Evolutionary conservation across 1,284 basidiomycete genomes (phyloP), one percentile per base, ranked within the genome.

Genomic region (Puccinia novopanici): DNA sequence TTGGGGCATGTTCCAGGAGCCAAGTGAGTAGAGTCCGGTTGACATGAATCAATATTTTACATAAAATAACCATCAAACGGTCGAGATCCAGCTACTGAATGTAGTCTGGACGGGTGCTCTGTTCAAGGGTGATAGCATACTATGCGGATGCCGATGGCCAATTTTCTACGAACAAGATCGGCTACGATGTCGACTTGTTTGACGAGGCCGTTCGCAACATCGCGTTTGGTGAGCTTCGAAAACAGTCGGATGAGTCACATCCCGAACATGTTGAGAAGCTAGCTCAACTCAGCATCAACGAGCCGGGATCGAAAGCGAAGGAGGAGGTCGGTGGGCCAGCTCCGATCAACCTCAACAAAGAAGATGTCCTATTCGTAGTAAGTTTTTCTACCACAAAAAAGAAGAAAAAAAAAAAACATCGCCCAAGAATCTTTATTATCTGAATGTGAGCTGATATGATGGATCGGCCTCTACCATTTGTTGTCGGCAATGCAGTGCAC

Each of bases 141-240:
- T 79, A 71, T 30, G 37, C 67, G 48, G 76, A 79, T 50, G 76
- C 76, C n/a, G 76, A 79, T 50, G 76, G 76, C 24, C 76, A 79
- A 45, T 79, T 50, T 54, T 67, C 65, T 10, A 71, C 50, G 67
- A 71, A 55, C 40, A 79, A 79, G 34, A 68, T 79, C 55, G 76
- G 76, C 10, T 79, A 71, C 59, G 76, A 79, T 59, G 76, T 79
- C 12, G 55, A 54, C 45, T 48, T 67, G 59, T 79, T 72, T 48
- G 68, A 79, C 45, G 57, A 79, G 22, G 68, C 76, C 10, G 76
- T 79, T 10, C 65, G 68, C 27, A 67, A 71, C 22, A 54, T 79
- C 40, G 30, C 55, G 2, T 50, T 71, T 13, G 65, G 52, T 2
- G 76, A 79, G 22, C 52, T 77, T 42, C 61, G 63, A 37, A 52